phyloP scores from a whole-genome alignment of 1,284 basidiomycete species.

The Ustilago trichophora region DNA sequence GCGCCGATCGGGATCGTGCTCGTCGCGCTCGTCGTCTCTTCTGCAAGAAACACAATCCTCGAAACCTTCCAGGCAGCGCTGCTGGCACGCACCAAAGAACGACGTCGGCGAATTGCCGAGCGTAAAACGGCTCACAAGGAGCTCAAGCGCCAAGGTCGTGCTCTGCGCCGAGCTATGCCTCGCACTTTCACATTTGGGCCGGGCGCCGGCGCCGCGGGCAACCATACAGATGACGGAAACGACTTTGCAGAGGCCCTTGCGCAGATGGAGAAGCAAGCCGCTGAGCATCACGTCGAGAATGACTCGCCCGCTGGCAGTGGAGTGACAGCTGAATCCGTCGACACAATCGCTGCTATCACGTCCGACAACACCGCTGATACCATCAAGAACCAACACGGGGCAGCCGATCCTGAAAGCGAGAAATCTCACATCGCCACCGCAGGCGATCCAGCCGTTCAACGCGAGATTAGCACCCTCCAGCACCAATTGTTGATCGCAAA shows the following conservation, averaged over 20 bases:
- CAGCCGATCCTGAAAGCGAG: background rate
- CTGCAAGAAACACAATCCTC: slow-evolving; percentile 76
- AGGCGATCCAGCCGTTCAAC: slow-evolving; percentile 29
- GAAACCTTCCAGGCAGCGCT: slow-evolving; percentile 69
- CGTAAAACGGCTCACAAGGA: slow-evolving; percentile 18
- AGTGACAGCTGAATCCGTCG: background rate
- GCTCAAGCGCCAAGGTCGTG: slow-evolving; percentile 29
- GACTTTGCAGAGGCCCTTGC: slow-evolving; percentile 29
- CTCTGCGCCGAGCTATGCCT: slow-evolving; percentile 16
- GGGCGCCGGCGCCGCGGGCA: background rate
- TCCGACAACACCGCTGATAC: background rate
- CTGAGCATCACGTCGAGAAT: background rate
- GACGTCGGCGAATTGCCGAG: slow-evolving; percentile 18
- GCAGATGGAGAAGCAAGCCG: slow-evolving; percentile 24
- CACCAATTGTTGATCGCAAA: slow-evolving; percentile 18
- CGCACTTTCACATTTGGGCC: slow-evolving; percentile 22
- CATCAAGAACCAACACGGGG: background rate
- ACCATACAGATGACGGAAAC: background rate
- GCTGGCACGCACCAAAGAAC: slow-evolving; percentile 26
- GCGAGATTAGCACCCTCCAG: slow-evolving; percentile 20
- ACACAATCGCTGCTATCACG: background rate
- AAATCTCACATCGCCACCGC: slow-evolving; percentile 12
- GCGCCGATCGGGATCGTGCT: slow-evolving; percentile 66
- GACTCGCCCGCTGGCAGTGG: background rate
- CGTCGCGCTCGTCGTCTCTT: slow-evolving; percentile 73